Percentiles rank a stretch among this genome's conserved stretches.
phyloP scores from a whole-genome alignment of 306 rosid species.

The Fagus crenata region DNA sequence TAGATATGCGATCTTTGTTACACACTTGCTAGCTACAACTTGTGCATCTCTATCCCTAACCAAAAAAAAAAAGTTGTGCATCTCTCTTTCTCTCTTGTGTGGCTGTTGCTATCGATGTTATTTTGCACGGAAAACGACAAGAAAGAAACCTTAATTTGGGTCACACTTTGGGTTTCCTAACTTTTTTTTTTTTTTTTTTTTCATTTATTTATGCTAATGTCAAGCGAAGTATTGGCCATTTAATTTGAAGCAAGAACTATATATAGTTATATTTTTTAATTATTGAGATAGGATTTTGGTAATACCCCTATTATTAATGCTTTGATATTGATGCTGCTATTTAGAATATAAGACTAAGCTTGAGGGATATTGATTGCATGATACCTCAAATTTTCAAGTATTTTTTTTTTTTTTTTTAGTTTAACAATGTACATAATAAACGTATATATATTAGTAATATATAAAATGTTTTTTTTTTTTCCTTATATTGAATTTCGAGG shows the following conservation, averaged over 20 bases:
- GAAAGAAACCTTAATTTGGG: no score
- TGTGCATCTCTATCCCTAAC: neutral
- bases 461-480: no score
- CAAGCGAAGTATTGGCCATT: no score
- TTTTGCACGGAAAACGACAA: no score
- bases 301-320: neutral
- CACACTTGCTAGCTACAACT: neutral
- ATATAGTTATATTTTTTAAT: neutral
- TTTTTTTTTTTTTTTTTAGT: neutral
- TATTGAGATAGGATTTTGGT: constrained; percentile 22
- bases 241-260: neutral
- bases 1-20: neutral
- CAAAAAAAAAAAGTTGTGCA: neutral
- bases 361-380: neutral
- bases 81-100: neutral
- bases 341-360: neutral
- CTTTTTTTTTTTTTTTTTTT: no score
- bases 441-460: no score
- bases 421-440: neutral
- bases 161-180: no score
- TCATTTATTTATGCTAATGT: no score
- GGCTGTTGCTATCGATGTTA: no score
- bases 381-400: neutral
- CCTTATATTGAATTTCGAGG: no score
- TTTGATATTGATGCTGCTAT: constrained; percentile 22